phyloP scores from a whole-genome alignment of 2,329 filamentous ascomycete species.

The Hypoxylon sp. region DNA sequence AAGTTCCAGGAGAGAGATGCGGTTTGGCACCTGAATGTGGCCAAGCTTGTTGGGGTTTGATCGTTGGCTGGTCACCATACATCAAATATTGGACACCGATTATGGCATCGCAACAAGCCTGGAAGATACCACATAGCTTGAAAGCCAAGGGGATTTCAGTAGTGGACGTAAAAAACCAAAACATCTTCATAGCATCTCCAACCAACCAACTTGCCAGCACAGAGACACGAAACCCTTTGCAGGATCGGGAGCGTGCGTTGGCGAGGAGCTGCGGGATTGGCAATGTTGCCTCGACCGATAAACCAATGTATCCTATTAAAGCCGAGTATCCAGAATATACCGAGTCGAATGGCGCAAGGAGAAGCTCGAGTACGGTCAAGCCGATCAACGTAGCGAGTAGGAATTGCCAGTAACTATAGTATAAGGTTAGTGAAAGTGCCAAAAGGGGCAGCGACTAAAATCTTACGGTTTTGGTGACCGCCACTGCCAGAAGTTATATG shows the following conservation, averaged over 20 bases:
- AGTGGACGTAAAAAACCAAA: constrained; percentile 81
- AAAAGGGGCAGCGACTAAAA: background rate
- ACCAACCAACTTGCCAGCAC: constrained; percentile 82
- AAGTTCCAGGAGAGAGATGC: constrained; percentile 44
- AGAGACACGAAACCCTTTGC: constrained; percentile 81
- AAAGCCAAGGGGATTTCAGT: constrained; percentile 80
- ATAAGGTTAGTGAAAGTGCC: constrained; percentile 42
- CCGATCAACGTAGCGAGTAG: constrained; percentile 73
- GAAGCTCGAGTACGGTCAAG: constrained; percentile 73
- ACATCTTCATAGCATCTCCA: constrained; percentile 88
- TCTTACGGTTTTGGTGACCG: constrained; percentile 73
- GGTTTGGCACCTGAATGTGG: constrained; percentile 48
- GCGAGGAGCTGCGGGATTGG: constrained; percentile 82
- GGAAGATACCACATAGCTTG: constrained; percentile 85
- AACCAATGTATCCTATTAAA: constrained; percentile 78
- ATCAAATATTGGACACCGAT: constrained; percentile 80
- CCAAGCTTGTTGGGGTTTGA: constrained; percentile 45
- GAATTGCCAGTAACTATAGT: constrained; percentile 79
- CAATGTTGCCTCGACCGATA: constrained; percentile 83
- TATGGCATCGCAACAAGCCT: constrained; percentile 79
- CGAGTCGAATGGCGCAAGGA: constrained; percentile 68
- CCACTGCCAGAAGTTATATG: constrained; percentile 89
- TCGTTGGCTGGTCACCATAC: constrained; percentile 67
- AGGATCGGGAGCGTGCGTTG: constrained; percentile 75
- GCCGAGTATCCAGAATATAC: constrained; percentile 75